These are phyloP conservation scores for Multifurca ochricompacta DNA, from an alignment of 768 basidiomycete species.

Conservation along the genomic window DNA sequence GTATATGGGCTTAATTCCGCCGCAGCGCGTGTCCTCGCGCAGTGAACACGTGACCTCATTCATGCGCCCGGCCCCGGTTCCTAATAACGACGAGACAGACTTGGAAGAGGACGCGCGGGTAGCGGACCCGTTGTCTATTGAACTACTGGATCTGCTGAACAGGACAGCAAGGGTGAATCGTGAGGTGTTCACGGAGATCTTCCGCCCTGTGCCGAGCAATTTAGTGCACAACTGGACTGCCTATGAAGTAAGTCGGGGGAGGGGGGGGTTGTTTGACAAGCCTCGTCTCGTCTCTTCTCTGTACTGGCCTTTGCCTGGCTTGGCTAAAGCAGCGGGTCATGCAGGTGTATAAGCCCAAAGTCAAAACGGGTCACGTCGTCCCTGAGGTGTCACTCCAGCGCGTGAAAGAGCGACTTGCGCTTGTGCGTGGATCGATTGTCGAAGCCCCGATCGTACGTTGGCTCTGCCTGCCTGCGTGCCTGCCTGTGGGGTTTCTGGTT, in stretches of 20 bases:
- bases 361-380: conserved; percentile 74
- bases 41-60: conserved; percentile 41
- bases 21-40: conserved; percentile 47
- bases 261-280: too few relatives aligned
- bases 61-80: conserved; percentile 74
- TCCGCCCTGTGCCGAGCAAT: conserved; percentile 82
- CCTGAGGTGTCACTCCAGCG: conserved; percentile 56
- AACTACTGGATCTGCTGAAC: conserved; percentile 51
- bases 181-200: conserved; percentile 79
- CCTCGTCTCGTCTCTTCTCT: too few relatives aligned
- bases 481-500: not conserved
- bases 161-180: conserved; percentile 72
- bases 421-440: conserved; percentile 66
- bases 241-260: conserved; percentile 57
- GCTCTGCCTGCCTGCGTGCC: not conserved
- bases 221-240: conserved; percentile 68
- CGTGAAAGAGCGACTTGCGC: conserved; percentile 66
- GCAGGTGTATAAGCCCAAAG: conserved; percentile 67
- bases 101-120: conserved; percentile 55
- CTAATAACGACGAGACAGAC: conserved; percentile 60
- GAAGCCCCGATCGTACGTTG: conserved; percentile 58
- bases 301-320: too few relatives aligned
- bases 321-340: not conserved
- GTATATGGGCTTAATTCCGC: conserved; percentile 77
- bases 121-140: conserved; percentile 69